Conservation (phyloP, 139 green algal genomes). For the Desmodesmus armatus region DNA sequence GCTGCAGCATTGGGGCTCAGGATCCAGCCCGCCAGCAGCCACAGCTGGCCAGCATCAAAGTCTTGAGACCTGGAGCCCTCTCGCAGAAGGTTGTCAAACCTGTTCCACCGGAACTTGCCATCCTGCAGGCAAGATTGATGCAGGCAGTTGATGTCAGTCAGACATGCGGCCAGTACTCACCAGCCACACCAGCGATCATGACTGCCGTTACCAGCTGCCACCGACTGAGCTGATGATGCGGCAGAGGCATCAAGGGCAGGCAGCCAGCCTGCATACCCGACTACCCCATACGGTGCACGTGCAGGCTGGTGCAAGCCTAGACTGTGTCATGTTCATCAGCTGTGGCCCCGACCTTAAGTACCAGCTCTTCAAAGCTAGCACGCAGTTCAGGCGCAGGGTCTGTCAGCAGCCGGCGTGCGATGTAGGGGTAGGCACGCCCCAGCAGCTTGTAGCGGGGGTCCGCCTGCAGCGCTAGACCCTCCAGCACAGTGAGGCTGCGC, state of each 20-base stretch:
- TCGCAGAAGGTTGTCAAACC: constrained; percentile 89
- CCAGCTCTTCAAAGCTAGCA: constrained; percentile 81
- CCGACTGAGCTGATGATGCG: too few relatives aligned
- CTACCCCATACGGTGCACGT: neutral
- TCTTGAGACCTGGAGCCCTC: constrained; percentile 82
- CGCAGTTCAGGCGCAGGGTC: constrained; percentile 90
- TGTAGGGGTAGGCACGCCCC: constrained; percentile 95
- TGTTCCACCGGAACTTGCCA: constrained; percentile 77
- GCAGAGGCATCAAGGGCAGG: neutral
- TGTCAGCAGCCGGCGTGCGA: constrained; percentile 93
- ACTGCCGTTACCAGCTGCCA: too few relatives aligned
- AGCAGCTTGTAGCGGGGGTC: constrained; percentile 92
- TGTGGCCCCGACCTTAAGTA: constrained; percentile 66
- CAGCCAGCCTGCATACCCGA: neutral
- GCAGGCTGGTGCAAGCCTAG: neutral
- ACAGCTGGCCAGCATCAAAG: constrained; percentile 88
- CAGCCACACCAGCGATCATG: too few relatives aligned
- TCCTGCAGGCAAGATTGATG: too few relatives aligned
- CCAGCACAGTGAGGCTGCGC: constrained; percentile 94
- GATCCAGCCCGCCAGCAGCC: constrained; percentile 89
- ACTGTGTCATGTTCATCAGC: neutral
- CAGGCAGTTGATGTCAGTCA: too few relatives aligned
- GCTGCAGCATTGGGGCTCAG: constrained; percentile 46
- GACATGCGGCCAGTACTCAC: too few relatives aligned
- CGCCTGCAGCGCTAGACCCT: constrained; percentile 84